Evolutionary conservation across 352 stramenopile species (phyloP), one percentile per base, ranked within the genome.

Genomic region (Phytophthora sp.): DNA sequence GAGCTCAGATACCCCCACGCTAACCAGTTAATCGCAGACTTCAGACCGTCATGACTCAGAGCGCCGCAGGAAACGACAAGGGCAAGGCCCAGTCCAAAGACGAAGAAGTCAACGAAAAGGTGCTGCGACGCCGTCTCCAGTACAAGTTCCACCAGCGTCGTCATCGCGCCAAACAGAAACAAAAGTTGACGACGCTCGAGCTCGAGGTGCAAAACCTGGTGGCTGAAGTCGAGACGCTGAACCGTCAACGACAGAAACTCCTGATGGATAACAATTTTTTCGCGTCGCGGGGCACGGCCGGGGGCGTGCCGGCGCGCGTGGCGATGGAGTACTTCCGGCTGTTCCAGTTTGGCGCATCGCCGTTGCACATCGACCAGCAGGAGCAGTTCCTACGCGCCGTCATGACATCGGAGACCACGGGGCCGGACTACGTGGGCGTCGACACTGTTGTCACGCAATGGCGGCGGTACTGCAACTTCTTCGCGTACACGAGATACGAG

Each of bases 111-210:
- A n/a, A n/a, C n/a, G 75, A 91, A 27, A 86, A 84, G 45, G 63
- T 82, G 24, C 57, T 77, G 18, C 71, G 76, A 3, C 57, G 74
- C 20, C 74, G 81, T 7, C 66, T 79, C 36, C 84, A 90, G 62
- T 89, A 89, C 69, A 88, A 88, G 31, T 76, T 85, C 56, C 81
- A 90, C 60, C 82, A 93, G 58, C 80, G 77, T 2, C 80, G 71
- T 53, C 84, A 91, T 55, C 79, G 82, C n/a, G 82, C 80, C 44
- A 86, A 88, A 67, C 78, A 89, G 50, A 89, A 90, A 41, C 56
- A 76, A 44, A 81, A 80, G 57, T 58, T 70, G 38, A 30, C 75
- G 23, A 66, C 50, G 50, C 75, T 89, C 11, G 71, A 72, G 20
- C 55, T 77, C 13, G 70, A 89, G 8, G 73, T 87, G 18, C 41